Evolutionary conservation across 495 filamentous ascomycete species (phyloP), one percentile per base, ranked within the genome.

Genomic region (Podospora pseudopauciseta): DNA sequence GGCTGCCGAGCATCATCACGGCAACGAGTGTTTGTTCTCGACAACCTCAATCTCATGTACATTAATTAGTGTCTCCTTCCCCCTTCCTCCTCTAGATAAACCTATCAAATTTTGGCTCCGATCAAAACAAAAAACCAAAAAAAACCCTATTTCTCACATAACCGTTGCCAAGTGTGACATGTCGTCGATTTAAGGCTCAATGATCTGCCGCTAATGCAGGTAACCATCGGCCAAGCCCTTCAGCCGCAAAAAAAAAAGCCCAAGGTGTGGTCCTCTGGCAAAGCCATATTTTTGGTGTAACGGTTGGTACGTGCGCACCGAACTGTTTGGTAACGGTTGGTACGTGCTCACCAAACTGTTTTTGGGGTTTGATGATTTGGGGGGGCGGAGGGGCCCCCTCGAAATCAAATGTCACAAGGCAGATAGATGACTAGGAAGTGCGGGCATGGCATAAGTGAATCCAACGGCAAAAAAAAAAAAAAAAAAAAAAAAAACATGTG

Each of bases 141-240:
- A 49, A 5, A 5, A 0, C 39, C 39, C 39, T 49, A 49, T 18
- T 49, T 49, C 39, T 11, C 9, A 2, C 39, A 49, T 11, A 13
- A 7, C 30, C 30, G 39, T 49, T 49, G 39, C 39, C 39, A 49
- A 58, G 23, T 20, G 61, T 53, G 68, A 67, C 68, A 53, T 67
- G 68, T 70, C 65, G 68, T 70, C 61, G 55, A 67, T 67, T 70
- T 71, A 68, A 70, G 59, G 39, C 49, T 56, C 61, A 58, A 20
- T 34, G 32, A 20, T 59, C 68, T 60, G 56, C 59, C 26, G 57
- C 67, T 65, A 65, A 60, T 65, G 56, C 62, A 55, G 26, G 26
- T 3, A 34, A 20, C 11, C 55, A 9, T 57, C n/a, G 26, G 32
- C 20, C 55, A 27, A 39, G 23, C 44, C 44, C 23, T 18, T n/a